Evolutionary conservation across 2,329 filamentous ascomycete genomes (phyloP).

Genomic region (Albifimbria verrucaria): DNA sequence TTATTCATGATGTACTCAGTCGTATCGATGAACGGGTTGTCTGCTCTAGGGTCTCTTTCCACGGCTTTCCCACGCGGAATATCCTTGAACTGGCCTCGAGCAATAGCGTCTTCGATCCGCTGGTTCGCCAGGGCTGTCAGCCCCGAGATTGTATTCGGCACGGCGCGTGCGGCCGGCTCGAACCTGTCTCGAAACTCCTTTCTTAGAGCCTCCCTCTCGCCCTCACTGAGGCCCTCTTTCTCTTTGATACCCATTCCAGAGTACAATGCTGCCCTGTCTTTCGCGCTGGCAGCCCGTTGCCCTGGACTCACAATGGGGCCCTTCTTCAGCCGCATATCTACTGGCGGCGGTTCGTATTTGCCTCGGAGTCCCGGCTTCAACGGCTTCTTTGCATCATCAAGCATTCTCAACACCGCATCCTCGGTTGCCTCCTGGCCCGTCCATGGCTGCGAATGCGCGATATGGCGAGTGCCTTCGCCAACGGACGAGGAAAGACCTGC

Average conservation of each 20-base stretch:
- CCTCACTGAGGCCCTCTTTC: conserved; percentile 56
- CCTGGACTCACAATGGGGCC: conserved; percentile 37
- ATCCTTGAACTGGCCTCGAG: conserved; percentile 81
- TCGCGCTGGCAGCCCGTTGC: conserved; percentile 49
- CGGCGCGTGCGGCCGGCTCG: conserved; percentile 63
- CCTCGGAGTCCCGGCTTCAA: conserved; percentile 50
- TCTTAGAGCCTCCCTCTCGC: conserved; percentile 69
- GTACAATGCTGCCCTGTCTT: conserved; percentile 55
- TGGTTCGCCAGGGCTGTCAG: conserved; percentile 84
- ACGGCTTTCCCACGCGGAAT: conserved; percentile 76
- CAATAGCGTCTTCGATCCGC: conserved; percentile 89
- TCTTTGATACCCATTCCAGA: conserved; percentile 42
- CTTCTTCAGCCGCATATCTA: conserved; percentile 50
- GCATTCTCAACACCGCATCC: conserved; percentile 80
- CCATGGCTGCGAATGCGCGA: conserved; percentile 71
- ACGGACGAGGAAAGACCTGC: conserved; percentile 53
- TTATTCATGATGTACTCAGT: conserved; percentile 99
- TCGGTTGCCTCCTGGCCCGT: conserved; percentile 69
- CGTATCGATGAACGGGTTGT: conserved; percentile 88
- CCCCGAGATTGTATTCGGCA: conserved; percentile 76
- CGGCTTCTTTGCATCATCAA: conserved; percentile 74
- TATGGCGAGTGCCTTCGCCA: conserved; percentile 64
- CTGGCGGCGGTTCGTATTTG: conserved; percentile 41
- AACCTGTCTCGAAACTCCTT: conserved; percentile 80
- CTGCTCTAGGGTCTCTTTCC: conserved; percentile 77